Conservation (phyloP, 306 rosid genomes). For the Acacia confusa region DNA sequence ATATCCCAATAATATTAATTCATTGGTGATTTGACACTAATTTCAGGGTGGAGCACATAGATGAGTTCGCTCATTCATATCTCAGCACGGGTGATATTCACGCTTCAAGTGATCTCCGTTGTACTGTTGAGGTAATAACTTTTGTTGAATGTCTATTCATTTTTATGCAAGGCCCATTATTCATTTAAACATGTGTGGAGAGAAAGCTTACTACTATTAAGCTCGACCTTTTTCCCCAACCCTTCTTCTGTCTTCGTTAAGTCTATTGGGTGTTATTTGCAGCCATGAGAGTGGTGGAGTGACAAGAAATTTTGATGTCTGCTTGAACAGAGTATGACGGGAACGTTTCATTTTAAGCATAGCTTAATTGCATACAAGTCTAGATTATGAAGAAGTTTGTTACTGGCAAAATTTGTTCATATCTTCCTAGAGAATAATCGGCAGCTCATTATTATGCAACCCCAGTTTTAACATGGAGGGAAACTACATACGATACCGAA, state of each 20-base stretch:
- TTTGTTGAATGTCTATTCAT: slow-evolving; percentile 19
- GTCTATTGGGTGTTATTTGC: slow-evolving; percentile 32
- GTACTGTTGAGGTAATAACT: slow-evolving; percentile 48
- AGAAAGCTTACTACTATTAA: background rate
- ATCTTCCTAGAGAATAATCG: slow-evolving; percentile 15
- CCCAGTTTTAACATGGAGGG: slow-evolving; percentile 6
- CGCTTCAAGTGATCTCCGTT: slow-evolving; percentile 58
- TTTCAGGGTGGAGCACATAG: slow-evolving; percentile 75
- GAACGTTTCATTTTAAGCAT: slow-evolving; percentile 19
- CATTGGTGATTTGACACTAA: slow-evolving; percentile 4
- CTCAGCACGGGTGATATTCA: slow-evolving; percentile 70
- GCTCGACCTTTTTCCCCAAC: background rate
- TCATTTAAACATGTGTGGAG: background rate
- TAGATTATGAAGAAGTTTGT: slow-evolving; percentile 22
- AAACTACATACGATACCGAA: slow-evolving; percentile 10
- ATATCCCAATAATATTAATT: background rate
- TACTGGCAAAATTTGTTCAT: background rate
- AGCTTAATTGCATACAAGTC: slow-evolving; percentile 1
- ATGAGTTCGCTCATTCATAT: slow-evolving; percentile 82
- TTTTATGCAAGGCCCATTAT: slow-evolving; percentile 10
- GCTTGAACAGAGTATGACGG: slow-evolving; percentile 13
- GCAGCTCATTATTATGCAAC: slow-evolving; percentile 9
- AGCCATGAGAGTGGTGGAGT: slow-evolving; percentile 26
- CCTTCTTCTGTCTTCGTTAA: background rate
- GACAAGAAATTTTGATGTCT: slow-evolving; percentile 26